phyloP scores from a whole-genome alignment of 2,329 filamentous ascomycete genomes.

The Furcasterigmium furcatum region DNA sequence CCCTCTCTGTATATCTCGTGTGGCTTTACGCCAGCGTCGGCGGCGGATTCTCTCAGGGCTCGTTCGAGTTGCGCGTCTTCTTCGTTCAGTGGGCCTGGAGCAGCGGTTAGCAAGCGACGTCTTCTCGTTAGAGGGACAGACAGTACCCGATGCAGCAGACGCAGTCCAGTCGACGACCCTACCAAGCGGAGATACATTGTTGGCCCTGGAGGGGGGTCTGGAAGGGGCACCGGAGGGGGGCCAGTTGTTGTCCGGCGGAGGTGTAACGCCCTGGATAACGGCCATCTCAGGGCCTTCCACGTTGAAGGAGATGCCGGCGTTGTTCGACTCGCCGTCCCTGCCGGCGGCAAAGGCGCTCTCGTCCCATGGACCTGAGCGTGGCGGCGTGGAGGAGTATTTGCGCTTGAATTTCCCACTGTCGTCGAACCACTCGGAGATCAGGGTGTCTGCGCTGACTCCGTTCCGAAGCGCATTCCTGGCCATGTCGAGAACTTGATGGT shows the following conservation, averaged over 20 bases:
- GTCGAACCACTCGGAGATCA: conserved; percentile 52
- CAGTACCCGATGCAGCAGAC: conserved; percentile 13
- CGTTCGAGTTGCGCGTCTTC: conserved; percentile 55
- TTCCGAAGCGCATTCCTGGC: conserved; percentile 38
- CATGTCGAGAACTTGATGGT: conserved; percentile 31
- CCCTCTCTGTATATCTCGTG: too few relatives aligned
- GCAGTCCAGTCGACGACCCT: conserved; percentile 46
- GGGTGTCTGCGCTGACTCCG: conserved; percentile 41
- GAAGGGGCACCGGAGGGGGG: conserved; percentile 45
- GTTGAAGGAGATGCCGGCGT: conserved; percentile 47
- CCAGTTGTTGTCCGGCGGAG: conserved; percentile 31
- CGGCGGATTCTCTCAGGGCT: conserved; percentile 53
- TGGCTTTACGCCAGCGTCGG: conserved; percentile 25
- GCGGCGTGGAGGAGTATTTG: conserved; percentile 43
- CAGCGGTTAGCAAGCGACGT: conserved; percentile 11
- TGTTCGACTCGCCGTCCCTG: conserved; percentile 45
- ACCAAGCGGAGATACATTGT: conserved; percentile 53
- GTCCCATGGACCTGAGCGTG: conserved; percentile 52
- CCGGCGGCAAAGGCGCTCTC: conserved; percentile 50
- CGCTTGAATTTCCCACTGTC: conserved; percentile 37
- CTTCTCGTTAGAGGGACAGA: conserved; percentile 2
- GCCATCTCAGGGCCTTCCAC: conserved; percentile 47
- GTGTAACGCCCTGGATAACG: conserved; percentile 39
- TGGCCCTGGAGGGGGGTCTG: conserved; percentile 59
- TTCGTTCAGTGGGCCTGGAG: conserved; percentile 26